Evolutionary conservation across 495 filamentous ascomycete species (phyloP), one percentile per base, ranked within the genome.

Genomic region (Aspergillus hancockii): DNA sequence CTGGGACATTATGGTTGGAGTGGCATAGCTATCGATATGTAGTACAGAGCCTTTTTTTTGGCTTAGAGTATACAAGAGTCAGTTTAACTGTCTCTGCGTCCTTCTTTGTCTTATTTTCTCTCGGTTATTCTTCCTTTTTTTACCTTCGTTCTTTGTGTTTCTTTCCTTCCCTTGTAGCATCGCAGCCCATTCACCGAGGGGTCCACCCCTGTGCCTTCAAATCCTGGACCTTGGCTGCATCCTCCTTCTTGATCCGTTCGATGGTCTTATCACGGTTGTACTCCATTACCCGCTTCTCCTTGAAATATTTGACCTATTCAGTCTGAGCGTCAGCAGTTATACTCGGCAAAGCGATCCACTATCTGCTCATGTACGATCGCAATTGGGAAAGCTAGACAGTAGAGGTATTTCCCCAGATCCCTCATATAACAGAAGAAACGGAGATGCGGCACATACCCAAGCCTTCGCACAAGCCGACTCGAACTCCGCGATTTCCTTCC

Each of bases 211-310:
- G 63, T 19, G 67, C 62, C 72, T 90, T 80, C 68, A 82, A 68
- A 58, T 83, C 79, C 25, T 88, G 61, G 25, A 81, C 70, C 58
- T 67, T 75, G n/a, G 70, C 70, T 41, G 83, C 93, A 61, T 91
- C 91, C 71, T 97, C 90, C 23, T 83, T 85, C 71, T 91, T 83
- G 59, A 98, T 82, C 62, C 83, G 83, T 73, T 88, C 87, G 36
- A 98, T 74, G 45, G 88, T 89, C 73, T 87, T 79, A 62, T 90
- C 88, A 69, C 91, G 90, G 58, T 96, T 89, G 67, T 87, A 82
- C 57, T 98, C 93, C 79, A 94, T 92, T 40, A 98, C 91, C 59
- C 94, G 81, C 74, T 91, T 86, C 70, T 96, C 90, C 75, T 98
- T 97, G 81, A 98, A 98, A 75, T 98, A 97, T 74, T 90, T 90